These are phyloP conservation scores for Xylariaceae sp. DNA, from an alignment of 2,329 filamentous ascomycete species.

Conservation along the genomic window DNA sequence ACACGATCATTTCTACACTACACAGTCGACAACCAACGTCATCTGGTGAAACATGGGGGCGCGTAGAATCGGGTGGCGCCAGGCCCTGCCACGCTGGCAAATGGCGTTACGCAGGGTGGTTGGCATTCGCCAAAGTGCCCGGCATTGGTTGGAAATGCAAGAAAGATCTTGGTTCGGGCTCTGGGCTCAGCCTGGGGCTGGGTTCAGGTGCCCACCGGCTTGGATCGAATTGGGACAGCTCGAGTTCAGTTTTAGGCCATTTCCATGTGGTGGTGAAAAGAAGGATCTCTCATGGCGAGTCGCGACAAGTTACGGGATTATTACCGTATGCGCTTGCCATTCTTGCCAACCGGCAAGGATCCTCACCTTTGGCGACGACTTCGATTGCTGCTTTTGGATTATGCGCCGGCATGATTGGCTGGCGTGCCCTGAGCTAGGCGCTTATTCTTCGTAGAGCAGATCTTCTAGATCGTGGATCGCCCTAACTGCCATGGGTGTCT, in stretches of 20 bases:
- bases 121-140: not conserved
- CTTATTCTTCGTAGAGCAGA: not conserved
- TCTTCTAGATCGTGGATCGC: not conserved
- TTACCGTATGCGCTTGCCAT: not conserved
- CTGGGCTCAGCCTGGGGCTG: not conserved
- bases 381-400: slow-evolving; percentile 3
- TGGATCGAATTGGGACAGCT: not conserved
- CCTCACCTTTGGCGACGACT: not conserved
- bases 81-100: not conserved
- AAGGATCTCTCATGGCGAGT: not conserved
- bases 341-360: not conserved
- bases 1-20: not conserved
- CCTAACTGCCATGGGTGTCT: not conserved
- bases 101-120: not conserved
- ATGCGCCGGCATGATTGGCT: slow-evolving; percentile 4
- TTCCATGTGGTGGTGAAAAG: not conserved
- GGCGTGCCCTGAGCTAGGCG: not conserved
- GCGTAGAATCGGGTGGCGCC: not conserved
- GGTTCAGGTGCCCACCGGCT: not conserved
- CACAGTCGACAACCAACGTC: not conserved
- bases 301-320: not conserved
- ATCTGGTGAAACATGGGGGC: not conserved
- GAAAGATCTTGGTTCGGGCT: slow-evolving; percentile 5
- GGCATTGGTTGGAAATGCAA: not conserved
- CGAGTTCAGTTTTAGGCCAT: not conserved